These are phyloP conservation scores for Pythium folliculosum DNA, from an alignment of 352 stramenopile species.

Conservation along the genomic window DNA sequence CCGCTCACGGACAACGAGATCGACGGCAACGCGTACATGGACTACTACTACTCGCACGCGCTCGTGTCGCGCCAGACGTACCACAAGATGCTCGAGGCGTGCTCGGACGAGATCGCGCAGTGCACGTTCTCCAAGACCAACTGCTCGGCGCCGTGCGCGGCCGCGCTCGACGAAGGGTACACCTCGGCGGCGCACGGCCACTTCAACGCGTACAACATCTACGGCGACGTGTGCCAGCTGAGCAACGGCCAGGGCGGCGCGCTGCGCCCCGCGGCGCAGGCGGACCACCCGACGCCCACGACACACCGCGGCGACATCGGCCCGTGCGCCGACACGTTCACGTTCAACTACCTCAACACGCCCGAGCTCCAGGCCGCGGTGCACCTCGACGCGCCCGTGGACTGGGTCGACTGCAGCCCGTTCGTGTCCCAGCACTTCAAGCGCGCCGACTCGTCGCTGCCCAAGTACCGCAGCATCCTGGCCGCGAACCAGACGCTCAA, in stretches of 20 bases:
- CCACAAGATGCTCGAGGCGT: conserved; percentile 50
- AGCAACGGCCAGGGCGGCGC: conserved; percentile 49
- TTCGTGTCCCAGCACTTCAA: conserved; percentile 49
- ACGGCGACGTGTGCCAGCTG: conserved; percentile 65
- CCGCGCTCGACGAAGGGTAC: conserved; percentile 45
- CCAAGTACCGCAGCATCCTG: conserved; percentile 66
- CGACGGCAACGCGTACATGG: conserved; percentile 69
- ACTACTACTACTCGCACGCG: conserved; percentile 80
- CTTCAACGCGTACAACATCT: conserved; percentile 77
- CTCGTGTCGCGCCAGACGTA: conserved; percentile 70
- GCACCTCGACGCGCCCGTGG: conserved; percentile 46
- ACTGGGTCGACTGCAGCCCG: conserved; percentile 64
- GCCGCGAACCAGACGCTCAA: conserved; percentile 34
- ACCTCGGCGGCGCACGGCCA: conserved; percentile 38
- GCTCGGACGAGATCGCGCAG: conserved; percentile 49
- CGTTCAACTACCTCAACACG: conserved; percentile 49
- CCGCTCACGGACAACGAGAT: conserved; percentile 69
- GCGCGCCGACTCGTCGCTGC: conserved; percentile 51
- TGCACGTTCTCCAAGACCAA: conserved; percentile 65
- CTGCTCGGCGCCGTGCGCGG: conserved; percentile 45
- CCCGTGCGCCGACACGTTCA: conserved; percentile 61
- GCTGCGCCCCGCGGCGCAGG: conserved; percentile 39
- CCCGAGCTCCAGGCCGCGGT: conserved; percentile 54
- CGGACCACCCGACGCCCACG: conserved; percentile 30
- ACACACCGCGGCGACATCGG: conserved; percentile 54